Evolutionary conservation across 83 land plant species (phyloP).

Genomic region (Larix sibirica): DNA sequence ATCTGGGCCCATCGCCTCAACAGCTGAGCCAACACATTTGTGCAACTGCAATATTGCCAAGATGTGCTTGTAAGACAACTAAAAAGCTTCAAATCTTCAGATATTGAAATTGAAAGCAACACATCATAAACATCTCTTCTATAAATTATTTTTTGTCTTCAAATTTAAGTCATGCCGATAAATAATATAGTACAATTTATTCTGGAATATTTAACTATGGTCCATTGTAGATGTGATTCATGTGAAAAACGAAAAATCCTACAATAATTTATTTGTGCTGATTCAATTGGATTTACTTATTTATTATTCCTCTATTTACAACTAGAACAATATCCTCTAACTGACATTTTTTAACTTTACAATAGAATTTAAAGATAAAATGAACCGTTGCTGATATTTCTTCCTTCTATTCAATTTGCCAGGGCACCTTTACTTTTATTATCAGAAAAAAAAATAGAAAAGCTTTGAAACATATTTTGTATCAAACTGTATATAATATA

Average conservation of each 20-base stretch:
- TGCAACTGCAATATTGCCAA: slow-evolving; percentile 57
- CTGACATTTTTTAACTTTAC: too few relatives aligned
- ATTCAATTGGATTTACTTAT: too few relatives aligned
- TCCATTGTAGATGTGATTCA: too few relatives aligned
- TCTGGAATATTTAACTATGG: too few relatives aligned
- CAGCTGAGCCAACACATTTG: slow-evolving; percentile 80
- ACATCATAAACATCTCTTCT: not conserved
- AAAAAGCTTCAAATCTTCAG: not conserved
- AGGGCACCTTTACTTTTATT: not conserved
- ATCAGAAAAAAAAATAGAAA: not conserved
- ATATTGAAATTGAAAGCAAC: not conserved
- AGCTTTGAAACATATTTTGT: not conserved
- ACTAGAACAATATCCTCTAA: too few relatives aligned
- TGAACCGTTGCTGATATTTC: not conserved
- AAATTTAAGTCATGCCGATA: not conserved
- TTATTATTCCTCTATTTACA: too few relatives aligned
- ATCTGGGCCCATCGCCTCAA: slow-evolving; percentile 88
- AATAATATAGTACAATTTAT: too few relatives aligned
- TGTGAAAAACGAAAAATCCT: too few relatives aligned
- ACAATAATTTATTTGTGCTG: too few relatives aligned
- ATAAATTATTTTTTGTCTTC: not conserved
- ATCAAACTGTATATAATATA: not conserved
- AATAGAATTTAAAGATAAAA: too few relatives aligned
- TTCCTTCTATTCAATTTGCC: not conserved
- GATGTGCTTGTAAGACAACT: slow-evolving; percentile 8